Base-by-base conservation (phyloP, 306 rosid genomes). In the Prunus campanulata region DNA sequence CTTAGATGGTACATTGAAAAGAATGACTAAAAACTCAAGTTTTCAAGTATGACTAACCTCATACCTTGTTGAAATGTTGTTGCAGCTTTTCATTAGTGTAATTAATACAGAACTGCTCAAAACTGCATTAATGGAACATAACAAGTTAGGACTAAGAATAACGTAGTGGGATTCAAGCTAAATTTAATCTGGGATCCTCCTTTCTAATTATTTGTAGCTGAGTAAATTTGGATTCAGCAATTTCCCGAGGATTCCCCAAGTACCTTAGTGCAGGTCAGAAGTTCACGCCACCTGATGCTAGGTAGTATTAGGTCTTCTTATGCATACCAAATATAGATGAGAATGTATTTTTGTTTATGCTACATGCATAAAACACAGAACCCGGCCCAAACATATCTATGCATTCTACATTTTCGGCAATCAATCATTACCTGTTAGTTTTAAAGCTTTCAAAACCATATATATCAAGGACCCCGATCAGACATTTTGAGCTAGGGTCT, bases 11-110 rank as follows among this genome's bases (percentile, higher is more conserved):
- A 70, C 78, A 74, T 74, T 66, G 67, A 76, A 55, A 48, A 24
- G 68, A 82, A 79, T 54, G 35, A 68, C 66, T 71, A 42, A 85
- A 52, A 76, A 70, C 77, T 77, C 68, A 76, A 79, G 86, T 86
- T 86, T 77, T 71, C 80, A 82, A 82, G 90, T 76, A 83, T 81
- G 84, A 91, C 98, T 90, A 87, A 93, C 97, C 94, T 91, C 97
- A 78, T 93, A 93, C 97, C 96, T 91, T 94, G 98, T 94, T 94
- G 97, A 92, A 94, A 90, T 94, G 97, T 83, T 94, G 97, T 70
- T 94, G 97, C 82, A 94, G 89, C 96, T 91, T 91, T 89, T 94
- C 98, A 83, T 91, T 94, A 49, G 96, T 94, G 77, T 81, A 91
- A 82, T 93, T 93, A 67, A 93, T 91, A 80, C 97, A 91, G 66